Base-by-base conservation (phyloP, 2,329 filamentous ascomycete genomes). In the Colletotrichum sp. region DNA sequence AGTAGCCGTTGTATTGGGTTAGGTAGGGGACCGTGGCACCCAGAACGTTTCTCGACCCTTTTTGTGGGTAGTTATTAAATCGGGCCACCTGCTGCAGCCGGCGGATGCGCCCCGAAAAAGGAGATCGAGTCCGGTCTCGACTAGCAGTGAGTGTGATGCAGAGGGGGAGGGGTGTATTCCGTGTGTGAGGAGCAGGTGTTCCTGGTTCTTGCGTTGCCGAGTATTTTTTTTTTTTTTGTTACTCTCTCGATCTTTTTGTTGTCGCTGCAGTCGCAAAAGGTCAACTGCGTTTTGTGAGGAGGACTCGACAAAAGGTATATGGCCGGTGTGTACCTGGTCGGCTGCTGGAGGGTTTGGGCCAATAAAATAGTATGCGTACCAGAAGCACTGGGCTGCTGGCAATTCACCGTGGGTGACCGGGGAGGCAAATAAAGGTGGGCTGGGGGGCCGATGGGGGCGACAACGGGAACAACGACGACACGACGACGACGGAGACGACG, bases 31-130 rank as follows among this genome's bases (percentile, higher is more conserved):
- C 71, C 74, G 74, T 76, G 74, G 74, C 71, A 64, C 64, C 74
- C 74, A 76, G 74, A 76, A 76, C 74, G 74, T 74, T 76, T 76
- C 74, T 76, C 74, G 74, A 76, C 74, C 74, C 74, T 76, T 76
- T 76, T 73, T 76, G 74, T 76, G 74, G 74, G 70, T 76, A 76
- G 66, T 76, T 76, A 76, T 74, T 76, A 69, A 76, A 76, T 74
- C 74, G 74, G 74, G 74, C 70, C 70, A 76, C 74, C 66, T 73
- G 59, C 65, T 76, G 70, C 74, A 73, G 74, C 71, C 71, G 74
- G 65, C 70, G 74, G 74, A 69, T 69, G 71, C 21, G 71, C 59
- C 57, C 74, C 74, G 74, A 76, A 76, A 76, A 74, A 76, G 74
- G 74, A 76, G 74, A 76, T 74, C 74, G 74, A 74, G 64, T 76